A percentile compares a stretch with the other conserved stretches of the same genome.
Conservation (phyloP, 2,329 filamentous ascomycete species). For the Trichoderma polysporum region DNA sequence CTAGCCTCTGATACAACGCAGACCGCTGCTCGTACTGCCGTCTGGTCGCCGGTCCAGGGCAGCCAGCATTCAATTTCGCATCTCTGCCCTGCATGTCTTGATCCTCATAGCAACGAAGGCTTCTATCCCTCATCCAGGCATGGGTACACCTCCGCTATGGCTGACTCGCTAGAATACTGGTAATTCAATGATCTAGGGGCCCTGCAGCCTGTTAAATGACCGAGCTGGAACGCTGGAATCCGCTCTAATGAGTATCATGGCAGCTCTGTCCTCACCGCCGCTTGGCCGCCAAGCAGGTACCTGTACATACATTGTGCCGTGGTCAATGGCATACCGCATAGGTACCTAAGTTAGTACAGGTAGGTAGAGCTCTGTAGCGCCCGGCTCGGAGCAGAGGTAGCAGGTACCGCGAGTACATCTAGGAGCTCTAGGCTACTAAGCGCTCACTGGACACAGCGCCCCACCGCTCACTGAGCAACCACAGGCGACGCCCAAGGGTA, state of each 20-base stretch:
- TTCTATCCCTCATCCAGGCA: background rate
- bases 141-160: background rate
- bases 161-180: background rate
- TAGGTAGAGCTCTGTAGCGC: too few relatives aligned
- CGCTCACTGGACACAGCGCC: constrained; percentile 19
- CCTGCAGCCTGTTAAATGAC: background rate
- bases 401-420: background rate
- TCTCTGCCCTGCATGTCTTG: constrained; percentile 14
- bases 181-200: background rate
- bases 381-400: background rate
- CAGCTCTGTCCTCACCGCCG: constrained; percentile 10
- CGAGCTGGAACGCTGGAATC: background rate
- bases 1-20: background rate
- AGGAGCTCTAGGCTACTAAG: constrained; percentile 13
- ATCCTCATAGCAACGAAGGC: constrained; percentile 1
- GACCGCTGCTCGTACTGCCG: background rate
- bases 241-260: constrained; percentile 5
- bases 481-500: constrained; percentile 8
- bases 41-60: background rate
- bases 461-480: constrained; percentile 22
- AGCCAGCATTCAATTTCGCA: constrained; percentile 4
- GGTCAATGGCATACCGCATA: background rate
- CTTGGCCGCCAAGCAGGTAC: background rate
- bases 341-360: too few relatives aligned
- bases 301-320: background rate